Evolutionary conservation across 257 asterid genomes (phyloP), one percentile per base, ranked within the genome.

Genomic region (Scutellaria galericulata): DNA sequence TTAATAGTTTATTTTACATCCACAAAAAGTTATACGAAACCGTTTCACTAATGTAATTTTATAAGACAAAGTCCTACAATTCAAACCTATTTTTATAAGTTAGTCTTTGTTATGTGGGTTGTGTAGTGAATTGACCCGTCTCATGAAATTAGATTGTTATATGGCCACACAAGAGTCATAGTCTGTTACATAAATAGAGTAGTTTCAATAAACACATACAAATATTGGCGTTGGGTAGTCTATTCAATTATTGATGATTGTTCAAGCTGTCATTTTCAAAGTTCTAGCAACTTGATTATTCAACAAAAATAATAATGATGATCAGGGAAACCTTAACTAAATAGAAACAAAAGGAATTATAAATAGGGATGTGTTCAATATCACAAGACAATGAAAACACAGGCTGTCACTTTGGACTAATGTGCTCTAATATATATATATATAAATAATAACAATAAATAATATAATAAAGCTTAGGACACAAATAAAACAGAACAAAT

Each of bases 401-500:
- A 81, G 68, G 83, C 83, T 76, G 86, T 76, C 79, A 64, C 53
- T 62, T 71, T 76, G 82, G 82, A 74, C 61, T 70, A 59, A 68
- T 77, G 57, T 57, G 71, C 45, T 47, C 45, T 11, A 37, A 31
- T 14, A 40, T 3, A 40, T 12, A 50, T 48, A 11, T n/a, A n/a
- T n/a, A n/a, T 55, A 22, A 10, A 22, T 0, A 31, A 31, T 4
- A 31, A 31, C 37, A 31, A 56, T 9, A 27, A 22, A 42, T 65
- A 47, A 52, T 64, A 55, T 14, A 64, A 48, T 15, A 55, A 42
- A 48, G 42, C 31, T 12, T 57, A 7, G 41, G 64, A 27, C 13
- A 24, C 51, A 52, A 70, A 58, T 37, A 12, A 68, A 57, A 71
- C 35, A 41, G 12, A 57, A 59, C 11, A 44, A 0, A 51, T 64